phyloP scores from a whole-genome alignment of 2,329 filamentous ascomycete species.

The Paraconiothyrium brasiliense region DNA sequence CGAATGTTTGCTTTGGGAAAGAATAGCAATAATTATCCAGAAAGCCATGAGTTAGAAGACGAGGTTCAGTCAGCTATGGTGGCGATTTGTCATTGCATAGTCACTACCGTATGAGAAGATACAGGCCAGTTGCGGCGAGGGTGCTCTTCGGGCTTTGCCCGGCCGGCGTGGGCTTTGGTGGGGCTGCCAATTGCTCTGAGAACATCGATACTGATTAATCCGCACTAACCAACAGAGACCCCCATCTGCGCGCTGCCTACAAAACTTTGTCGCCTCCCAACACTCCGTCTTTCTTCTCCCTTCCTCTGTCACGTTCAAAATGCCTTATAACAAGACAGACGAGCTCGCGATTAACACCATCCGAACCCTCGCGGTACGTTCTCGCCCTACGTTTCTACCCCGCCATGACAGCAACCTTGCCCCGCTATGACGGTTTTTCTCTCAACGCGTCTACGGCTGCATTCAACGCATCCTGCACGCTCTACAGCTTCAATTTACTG shows the following conservation, averaged over 20 bases:
- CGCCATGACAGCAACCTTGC: slow-evolving; percentile 15
- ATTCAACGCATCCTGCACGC: background rate
- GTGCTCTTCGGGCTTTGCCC: slow-evolving; percentile 6
- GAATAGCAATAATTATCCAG: background rate
- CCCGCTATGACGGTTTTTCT: slow-evolving; percentile 26
- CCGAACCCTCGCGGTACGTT: slow-evolving; percentile 90
- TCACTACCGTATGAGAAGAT: background rate
- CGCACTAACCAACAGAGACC: slow-evolving; percentile 14
- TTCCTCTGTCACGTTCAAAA: slow-evolving; percentile 57
- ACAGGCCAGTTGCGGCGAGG: slow-evolving; percentile 4
- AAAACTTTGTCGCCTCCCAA: slow-evolving; percentile 23
- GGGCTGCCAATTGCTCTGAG: background rate
- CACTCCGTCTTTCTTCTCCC: slow-evolving; percentile 25
- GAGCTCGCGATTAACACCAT: slow-evolving; percentile 97
- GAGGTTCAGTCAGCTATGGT: slow-evolving; percentile 6
- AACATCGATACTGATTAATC: slow-evolving; percentile 15
- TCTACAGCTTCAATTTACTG: slow-evolving; percentile 42
- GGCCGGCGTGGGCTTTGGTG: slow-evolving; percentile 10
- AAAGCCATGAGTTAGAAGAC: background rate
- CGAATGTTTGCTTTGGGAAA: slow-evolving; percentile 4
- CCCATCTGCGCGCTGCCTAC: slow-evolving; percentile 17
- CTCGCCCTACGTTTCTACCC: slow-evolving; percentile 9
- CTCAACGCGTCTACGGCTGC: background rate
- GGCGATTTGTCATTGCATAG: slow-evolving; percentile 13
- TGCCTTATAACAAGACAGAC: slow-evolving; percentile 90